Evolutionary conservation across 192 early-diverging fungal genomes (phyloP), one percentile per base, ranked within the genome.

Genomic region (Jimgerdemannia flammicorona): DNA sequence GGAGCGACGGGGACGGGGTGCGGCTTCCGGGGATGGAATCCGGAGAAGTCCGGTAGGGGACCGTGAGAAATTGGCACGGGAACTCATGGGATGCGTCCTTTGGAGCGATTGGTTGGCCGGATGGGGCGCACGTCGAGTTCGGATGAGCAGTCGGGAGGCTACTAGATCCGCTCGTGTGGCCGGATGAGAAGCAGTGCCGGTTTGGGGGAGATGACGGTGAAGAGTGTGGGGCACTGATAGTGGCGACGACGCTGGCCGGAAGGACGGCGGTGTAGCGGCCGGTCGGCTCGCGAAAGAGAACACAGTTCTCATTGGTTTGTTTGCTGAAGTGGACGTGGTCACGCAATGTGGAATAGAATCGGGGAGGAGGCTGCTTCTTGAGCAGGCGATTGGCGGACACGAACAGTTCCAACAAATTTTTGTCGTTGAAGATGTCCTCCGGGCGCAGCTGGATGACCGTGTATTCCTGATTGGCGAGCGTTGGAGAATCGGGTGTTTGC

Each of bases 401-500:
- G n/a, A 80, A 80, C 11, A 80, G 44, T 20, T 76, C 79, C 10
- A 80, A 44, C 29, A 80, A 40, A 40, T 80, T 75, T 49, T 80
- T 72, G 72, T 80, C 79, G 43, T 72, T 77, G 17, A 80, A 44
- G 54, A 80, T 80, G 70, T 80, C 79, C 64, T 80, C 75, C 63
- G 79, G 75, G 43, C 74, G 75, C 20, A 72, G 79, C 40, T 80
- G 39, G 49, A 68, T 75, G 49, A 11, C 6, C 49, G 49, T 4
- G 6, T 11, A 54, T 7, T 54, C 49, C n/a, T n/a, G n/a, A n/a
- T n/a, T n/a, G n/a, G n/a, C n/a, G n/a, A n/a, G n/a, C n/a, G n/a
- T n/a, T n/a, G n/a, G n/a, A n/a, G n/a, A n/a, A n/a, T n/a, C n/a
- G 11, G 11, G 11, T 4, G 49, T 7, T 7, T 4, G 6, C 49